Evolutionary conservation across 768 basidiomycete species (phyloP), one percentile per base, ranked within the genome.

Genomic region (Trametes coccinea): DNA sequence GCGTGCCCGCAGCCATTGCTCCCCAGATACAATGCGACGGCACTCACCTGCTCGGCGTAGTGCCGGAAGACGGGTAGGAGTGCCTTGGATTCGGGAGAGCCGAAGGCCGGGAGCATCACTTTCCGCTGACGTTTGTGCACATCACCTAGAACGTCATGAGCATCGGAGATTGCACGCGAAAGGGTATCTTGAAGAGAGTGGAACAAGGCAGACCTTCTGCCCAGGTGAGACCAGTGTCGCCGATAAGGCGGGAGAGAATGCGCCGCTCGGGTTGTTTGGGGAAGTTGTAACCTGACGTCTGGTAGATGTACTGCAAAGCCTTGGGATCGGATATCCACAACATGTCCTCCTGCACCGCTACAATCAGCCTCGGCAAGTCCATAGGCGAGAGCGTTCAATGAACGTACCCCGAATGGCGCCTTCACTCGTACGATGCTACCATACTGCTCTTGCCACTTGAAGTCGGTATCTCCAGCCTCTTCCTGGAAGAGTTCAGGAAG

Each of bases 231-330:
- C 84, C 83, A 16, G 79, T 76, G 37, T 83, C 84, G 71, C 81
- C 80, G 27, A 82, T 63, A 33, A 84, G 73, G 2, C 80, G 75
- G 37, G 80, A 82, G 41, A 82, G 77, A 61, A 81, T 78, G 34
- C 79, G 79, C 51, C 82, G 72, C 66, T 82, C 79, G 10, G 76
- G 77, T 75, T 79, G 79, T 69, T 85, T 84, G 39, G 77, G 74
- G 68, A 81, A 84, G 13, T 77, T 76, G 66, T 85, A 85, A n/a
- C 82, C 82, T 14, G 80, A 80, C 17, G 82, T 82, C 57, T 84
- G 82, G 54, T 80, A 78, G 30, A 84, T 80, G 64, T 84, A 80
- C 63, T 84, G 81, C n/a, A 86, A 72, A 4, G 84, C 82, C 69
- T 84, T 84, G 0, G 82, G 83, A 60, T 86, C 84, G 31, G 82